Evolutionary conservation across 805 yeast genomes (phyloP), one percentile per base, ranked within the genome.

Genomic region (Ogataea methylovora): DNA sequence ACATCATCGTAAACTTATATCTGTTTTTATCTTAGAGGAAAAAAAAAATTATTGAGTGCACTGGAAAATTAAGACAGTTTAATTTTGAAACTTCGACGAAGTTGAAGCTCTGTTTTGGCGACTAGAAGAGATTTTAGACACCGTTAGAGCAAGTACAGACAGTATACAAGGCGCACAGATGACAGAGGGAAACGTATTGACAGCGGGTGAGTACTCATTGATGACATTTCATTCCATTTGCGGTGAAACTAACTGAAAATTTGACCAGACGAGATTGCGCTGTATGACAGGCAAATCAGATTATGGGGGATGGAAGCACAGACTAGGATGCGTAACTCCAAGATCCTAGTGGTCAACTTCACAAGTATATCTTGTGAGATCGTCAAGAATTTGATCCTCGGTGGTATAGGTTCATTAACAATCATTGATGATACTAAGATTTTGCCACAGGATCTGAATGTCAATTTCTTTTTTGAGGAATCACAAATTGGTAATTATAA

Each of bases 281-380:
- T 90, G 16, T 90, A 90, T 52, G 98, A 90, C 58, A 73, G 98
- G 39, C 98, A 90, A 58, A 88, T 90, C 42, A 63, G 98, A 42
- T 67, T 90, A 15, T 90, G 98, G 98, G 98, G 98, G 2, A 66
- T 92, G 52, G 94, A 84, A 22, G 94, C 97, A 4, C 98, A 90
- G 55, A 68, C 75, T 27, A 56, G 76, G 29, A 73, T 90, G 64
- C 69, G 92, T 24, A 72, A 78, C 14, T 79, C 96, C 7, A 71
- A 71, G 29, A 67, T 90, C 4, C 60, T 88, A 29, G 48, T 92
- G 28, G 65, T 90, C 30, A 81, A 83, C 41, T 47, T 86, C 12
- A 82, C 88, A 9, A 84, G 85, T 1, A 67, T 84, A 8, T 94
- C 94, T 5, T 75, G 79, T 12, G 98, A 90, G 54, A 68, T 84